phyloP scores from a whole-genome alignment of 1,139 yeast species.

The Sugiyamaella sp. region DNA sequence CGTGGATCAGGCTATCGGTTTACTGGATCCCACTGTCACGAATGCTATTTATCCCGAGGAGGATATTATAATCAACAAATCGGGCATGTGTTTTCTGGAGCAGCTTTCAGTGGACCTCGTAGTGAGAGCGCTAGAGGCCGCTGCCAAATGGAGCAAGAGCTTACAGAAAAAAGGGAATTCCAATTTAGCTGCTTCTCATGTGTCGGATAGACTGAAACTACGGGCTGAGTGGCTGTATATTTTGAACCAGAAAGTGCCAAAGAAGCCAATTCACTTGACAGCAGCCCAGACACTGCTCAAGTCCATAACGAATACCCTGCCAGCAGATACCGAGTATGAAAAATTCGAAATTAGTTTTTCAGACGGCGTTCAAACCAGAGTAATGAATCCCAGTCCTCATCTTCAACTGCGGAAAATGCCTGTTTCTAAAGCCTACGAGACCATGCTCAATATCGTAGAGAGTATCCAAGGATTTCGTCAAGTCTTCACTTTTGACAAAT shows the following conservation, averaged over 20 bases:
- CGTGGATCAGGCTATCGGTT: constrained; percentile 29
- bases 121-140: constrained; percentile 31
- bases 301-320: constrained; percentile 4
- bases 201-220: constrained; percentile 28
- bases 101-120: constrained; percentile 28
- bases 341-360: constrained; percentile 28
- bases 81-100: constrained; percentile 34
- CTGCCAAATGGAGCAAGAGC: constrained; percentile 28
- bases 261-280: constrained; percentile 29
- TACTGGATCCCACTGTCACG: constrained; percentile 26
- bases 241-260: constrained; percentile 30
- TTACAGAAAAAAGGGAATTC: constrained; percentile 13
- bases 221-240: constrained; percentile 31
- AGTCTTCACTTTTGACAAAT: constrained; percentile 26
- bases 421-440: constrained; percentile 31
- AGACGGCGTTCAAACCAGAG: constrained; percentile 37
- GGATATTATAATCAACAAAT: constrained; percentile 35
- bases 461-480: constrained; percentile 30
- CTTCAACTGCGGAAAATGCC: constrained; percentile 33
- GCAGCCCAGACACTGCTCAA: constrained; percentile 22
- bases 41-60: constrained; percentile 39
- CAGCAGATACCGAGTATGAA: not conserved
- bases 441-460: constrained; percentile 28
- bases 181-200: constrained; percentile 11
- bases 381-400: constrained; percentile 37